Percentiles rank a stretch among this genome's conserved stretches.
Conservation (phyloP, 140 eudicot species). For the Anethum foeniculum region DNA sequence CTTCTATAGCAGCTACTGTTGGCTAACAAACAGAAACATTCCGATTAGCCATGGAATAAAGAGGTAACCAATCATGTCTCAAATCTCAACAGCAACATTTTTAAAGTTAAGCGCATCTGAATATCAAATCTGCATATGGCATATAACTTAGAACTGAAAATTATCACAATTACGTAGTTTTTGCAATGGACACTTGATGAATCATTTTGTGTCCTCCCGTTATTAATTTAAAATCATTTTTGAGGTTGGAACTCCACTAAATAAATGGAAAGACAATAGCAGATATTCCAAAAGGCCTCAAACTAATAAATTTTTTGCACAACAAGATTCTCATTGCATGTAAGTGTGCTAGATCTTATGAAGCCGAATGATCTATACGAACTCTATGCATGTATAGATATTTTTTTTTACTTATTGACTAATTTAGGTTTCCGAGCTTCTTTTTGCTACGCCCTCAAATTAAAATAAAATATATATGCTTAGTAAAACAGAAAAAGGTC, state of each 20-base stretch:
- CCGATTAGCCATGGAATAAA: neutral
- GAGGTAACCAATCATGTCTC: neutral
- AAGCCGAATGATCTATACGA: neutral
- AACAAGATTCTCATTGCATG: neutral
- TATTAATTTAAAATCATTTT: neutral
- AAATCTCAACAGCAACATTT: neutral
- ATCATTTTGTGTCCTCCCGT: neutral
- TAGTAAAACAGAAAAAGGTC: neutral
- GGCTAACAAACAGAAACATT: conserved; percentile 44
- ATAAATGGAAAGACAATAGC: neutral
- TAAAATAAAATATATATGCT: neutral
- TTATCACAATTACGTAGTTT: neutral
- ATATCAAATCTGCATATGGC: neutral
- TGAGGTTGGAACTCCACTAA: neutral
- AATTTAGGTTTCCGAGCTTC: neutral
- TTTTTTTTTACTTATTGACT: neutral
- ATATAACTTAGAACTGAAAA: neutral
- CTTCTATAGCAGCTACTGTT: conserved; percentile 98
- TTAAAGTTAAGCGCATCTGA: neutral
- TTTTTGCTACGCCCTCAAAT: neutral
- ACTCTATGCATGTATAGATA: neutral
- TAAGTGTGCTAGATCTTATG: neutral
- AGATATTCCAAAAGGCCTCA: neutral
- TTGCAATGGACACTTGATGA: neutral
- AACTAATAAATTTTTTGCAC: neutral